Base-by-base conservation (phyloP, 1,284 basidiomycete species). In the Rhodotorula sp. region DNA sequence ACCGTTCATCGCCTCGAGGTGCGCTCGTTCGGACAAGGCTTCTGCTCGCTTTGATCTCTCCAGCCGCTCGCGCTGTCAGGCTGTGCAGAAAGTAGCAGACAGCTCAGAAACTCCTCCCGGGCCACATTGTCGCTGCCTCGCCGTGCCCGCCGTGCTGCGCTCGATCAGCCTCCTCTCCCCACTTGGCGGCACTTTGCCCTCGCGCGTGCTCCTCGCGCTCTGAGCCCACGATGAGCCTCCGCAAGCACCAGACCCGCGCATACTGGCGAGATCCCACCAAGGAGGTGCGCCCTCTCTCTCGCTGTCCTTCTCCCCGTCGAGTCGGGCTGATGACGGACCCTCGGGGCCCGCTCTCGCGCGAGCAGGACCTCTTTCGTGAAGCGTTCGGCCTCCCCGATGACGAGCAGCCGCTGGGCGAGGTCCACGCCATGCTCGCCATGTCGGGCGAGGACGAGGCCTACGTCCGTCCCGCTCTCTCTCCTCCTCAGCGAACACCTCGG, bases 381-480 rank as follows among this genome's bases (percentile, higher is more conserved):
- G 77, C 77, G 45, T 79, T 80, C 66, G 70, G 71, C 34, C 66
- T 79, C 7, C 77, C 79, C 14, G 75, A 77, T 10, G 74, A 69
- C 7, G 77, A 79, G 66, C 45, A 68, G 27, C 70, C 75, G 0
- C 61, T 79, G 7, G 67, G 66, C 9, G 93, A 97, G 74, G 93
- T 97, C 76, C 93, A 90, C 78, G 92, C 93, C 21, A 91, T 96
- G 48, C 84, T 97, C 71, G 92, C 88, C 79, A 84, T 97, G 50
- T 85, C 92, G 74, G 91, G 89, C 27, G 86, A 91, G 77, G 91
- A 94, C 82, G 93, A 97, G 79, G 91, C 93, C 61, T 96, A 95
- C 83, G 93, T 95, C 84, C 85, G 93, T 34, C 8, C 45, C 9
- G 23, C 48, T 16, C n/a, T 41, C 59, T 19, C 55, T 25, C 25